These are phyloP conservation scores for Chenopodium formosanum DNA, from an alignment of 148 eudicot species.

Conservation along the genomic window DNA sequence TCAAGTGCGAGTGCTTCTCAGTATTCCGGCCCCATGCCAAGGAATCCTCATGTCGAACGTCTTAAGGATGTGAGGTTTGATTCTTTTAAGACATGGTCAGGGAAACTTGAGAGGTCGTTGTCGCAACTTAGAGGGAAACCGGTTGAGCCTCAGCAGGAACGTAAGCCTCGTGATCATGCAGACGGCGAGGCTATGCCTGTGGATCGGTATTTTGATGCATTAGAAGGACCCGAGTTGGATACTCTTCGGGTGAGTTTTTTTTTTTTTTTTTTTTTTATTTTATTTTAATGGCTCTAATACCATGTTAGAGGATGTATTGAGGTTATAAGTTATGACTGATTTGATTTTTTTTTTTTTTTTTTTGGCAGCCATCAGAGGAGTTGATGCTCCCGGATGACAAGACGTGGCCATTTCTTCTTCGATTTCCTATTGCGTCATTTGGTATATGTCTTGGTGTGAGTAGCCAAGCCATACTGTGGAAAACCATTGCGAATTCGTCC, in stretches of 20 bases:
- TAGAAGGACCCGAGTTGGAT: conserved; percentile 88
- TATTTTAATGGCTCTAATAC: background rate
- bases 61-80: conserved; percentile 59
- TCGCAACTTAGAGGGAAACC: conserved; percentile 56
- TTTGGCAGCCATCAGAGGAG: conserved; percentile 71
- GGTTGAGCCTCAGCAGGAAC: conserved; percentile 35
- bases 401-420: conserved; percentile 92
- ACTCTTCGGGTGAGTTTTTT: conserved; percentile 60
- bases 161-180: conserved; percentile 15
- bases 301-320: background rate
- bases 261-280: background rate
- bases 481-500: conserved; percentile 50
- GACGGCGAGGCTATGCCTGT: conserved; percentile 59
- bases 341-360: background rate
- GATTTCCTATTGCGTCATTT: conserved; percentile 68
- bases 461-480: conserved; percentile 93
- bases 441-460: conserved; percentile 94
- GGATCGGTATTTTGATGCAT: conserved; percentile 77
- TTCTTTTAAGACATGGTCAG: conserved; percentile 91
- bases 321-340: background rate
- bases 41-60: conserved; percentile 31
- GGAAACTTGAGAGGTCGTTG: conserved; percentile 70
- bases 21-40: conserved; percentile 22
- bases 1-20: conserved; percentile 21
- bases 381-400: conserved; percentile 80